Conservation (phyloP, 257 asterid species). For the Petunia axillaris region DNA sequence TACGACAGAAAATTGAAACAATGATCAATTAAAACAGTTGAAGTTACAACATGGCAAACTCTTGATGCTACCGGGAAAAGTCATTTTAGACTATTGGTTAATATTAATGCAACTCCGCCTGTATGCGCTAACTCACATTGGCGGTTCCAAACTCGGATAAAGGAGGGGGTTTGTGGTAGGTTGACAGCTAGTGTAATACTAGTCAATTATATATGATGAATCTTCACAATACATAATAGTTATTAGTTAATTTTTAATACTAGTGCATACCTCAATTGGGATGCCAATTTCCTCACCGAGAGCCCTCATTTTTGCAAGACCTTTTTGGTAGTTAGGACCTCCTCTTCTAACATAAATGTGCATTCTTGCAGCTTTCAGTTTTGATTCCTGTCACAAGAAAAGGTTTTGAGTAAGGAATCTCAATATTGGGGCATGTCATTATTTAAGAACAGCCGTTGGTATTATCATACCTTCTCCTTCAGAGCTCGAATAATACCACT, state of each 20-base stretch:
- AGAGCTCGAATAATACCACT: constrained; percentile 91
- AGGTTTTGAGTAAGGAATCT: not conserved
- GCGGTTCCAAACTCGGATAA: too few relatives aligned
- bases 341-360: constrained; percentile 85
- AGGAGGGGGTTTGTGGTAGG: too few relatives aligned
- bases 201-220: too few relatives aligned
- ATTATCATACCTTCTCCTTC: constrained; percentile 69
- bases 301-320: constrained; percentile 86
- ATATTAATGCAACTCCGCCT: not conserved
- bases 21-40: not conserved
- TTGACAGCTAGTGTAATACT: too few relatives aligned
- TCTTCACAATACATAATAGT: too few relatives aligned
- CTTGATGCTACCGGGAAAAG: not conserved
- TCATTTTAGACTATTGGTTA: not conserved
- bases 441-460: not conserved
- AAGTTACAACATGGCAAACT: not conserved
- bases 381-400: constrained; percentile 61
- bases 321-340: constrained; percentile 94
- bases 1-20: constrained; percentile 29
- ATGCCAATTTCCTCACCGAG: constrained; percentile 92
- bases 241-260: not conserved
- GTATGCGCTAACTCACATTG: too few relatives aligned
- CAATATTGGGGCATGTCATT: not conserved
- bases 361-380: constrained; percentile 95
- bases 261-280: constrained; percentile 75